Base-by-base conservation (phyloP, 2,329 filamentous ascomycete species). In the Pyrenochaeta sp. region DNA sequence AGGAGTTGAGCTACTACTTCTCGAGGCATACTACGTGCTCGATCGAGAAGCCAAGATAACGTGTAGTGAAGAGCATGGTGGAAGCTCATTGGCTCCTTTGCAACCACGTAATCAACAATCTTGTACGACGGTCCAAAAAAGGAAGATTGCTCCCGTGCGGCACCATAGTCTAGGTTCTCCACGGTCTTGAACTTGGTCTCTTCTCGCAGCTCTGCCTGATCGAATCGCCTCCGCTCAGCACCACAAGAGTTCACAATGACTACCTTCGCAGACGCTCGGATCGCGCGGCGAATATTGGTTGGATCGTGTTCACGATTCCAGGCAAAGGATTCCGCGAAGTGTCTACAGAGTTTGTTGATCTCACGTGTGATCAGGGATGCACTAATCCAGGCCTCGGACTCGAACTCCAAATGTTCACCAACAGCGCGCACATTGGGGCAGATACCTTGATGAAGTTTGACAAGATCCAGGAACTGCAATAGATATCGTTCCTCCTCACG, bases 331-430 rank as follows among this genome's bases (percentile, higher is more conserved):
- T 96, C 89, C 0, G 91, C 86, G 44, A 97, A 87, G 61, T 94
- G 88, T 51, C 92, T 82, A 63, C 93, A 96, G 24, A 97, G 81
- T 40, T 90, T 85, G 67, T 97, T 97, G 69, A 99, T 93, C 69
- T 99, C 93, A 36, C 93, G 83, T 35, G 94, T 96, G 44, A 99
- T 89, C 36, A 97, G 80, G 6, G 92, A 96, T 3, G 94, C 93
- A 44, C 90, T 95, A 39, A 99, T 97, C 94, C 94, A 99, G 14
- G 90, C 89, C 72, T 99, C 95, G 2, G 92, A 95, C 72, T 99
- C 94, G 65, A 97, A 99, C 70, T 99, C 95, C 21, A 99, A 89
- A 68, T 99, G 94, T 65, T 97, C 94, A 11, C 92, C 91, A 15
- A 96, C 84, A 2, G 93, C 94, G 50, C 95, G 83, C 31, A 92